phyloP scores from a whole-genome alignment of 2,329 filamentous ascomycete genomes.

The Colletotrichum melonis region DNA sequence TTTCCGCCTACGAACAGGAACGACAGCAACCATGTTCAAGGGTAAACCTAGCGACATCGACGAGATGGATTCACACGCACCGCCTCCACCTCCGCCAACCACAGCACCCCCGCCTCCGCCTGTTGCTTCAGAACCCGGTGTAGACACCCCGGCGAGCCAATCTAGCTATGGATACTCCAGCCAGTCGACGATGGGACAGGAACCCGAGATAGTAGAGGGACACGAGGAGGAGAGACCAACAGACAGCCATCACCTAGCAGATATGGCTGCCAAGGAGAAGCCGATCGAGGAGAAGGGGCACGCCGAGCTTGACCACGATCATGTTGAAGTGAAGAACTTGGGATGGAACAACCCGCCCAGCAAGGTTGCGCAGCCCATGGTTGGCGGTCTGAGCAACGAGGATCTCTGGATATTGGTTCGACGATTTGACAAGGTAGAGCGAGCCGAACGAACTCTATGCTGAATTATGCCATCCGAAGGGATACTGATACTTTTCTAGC shows the following conservation, averaged over 20 bases:
- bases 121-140: neutral
- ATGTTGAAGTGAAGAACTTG: slow-evolving; percentile 70
- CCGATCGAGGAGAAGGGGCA: slow-evolving; percentile 54
- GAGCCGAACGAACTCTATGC: neutral
- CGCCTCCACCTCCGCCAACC: neutral
- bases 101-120: neutral
- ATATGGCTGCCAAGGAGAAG: slow-evolving; percentile 40
- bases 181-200: slow-evolving; percentile 35
- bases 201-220: slow-evolving; percentile 45
- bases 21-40: slow-evolving; percentile 27
- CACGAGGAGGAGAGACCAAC: slow-evolving; percentile 45
- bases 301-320: slow-evolving; percentile 60
- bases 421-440: slow-evolving; percentile 73
- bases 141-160: neutral
- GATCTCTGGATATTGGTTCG: slow-evolving; percentile 79
- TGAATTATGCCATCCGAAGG: slow-evolving; percentile 31
- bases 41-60: neutral
- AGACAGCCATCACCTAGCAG: slow-evolving; percentile 50
- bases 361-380: slow-evolving; percentile 68
- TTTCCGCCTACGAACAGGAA: neutral
- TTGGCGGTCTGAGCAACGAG: slow-evolving; percentile 77
- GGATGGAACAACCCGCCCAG: slow-evolving; percentile 75
- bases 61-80: slow-evolving; percentile 13
- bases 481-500: slow-evolving; percentile 49
- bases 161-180: slow-evolving; percentile 25